Percentiles rank a stretch among this genome's conserved stretches.
phyloP scores from a whole-genome alignment of 345 rosid species.

The Murraya koenigii region DNA sequence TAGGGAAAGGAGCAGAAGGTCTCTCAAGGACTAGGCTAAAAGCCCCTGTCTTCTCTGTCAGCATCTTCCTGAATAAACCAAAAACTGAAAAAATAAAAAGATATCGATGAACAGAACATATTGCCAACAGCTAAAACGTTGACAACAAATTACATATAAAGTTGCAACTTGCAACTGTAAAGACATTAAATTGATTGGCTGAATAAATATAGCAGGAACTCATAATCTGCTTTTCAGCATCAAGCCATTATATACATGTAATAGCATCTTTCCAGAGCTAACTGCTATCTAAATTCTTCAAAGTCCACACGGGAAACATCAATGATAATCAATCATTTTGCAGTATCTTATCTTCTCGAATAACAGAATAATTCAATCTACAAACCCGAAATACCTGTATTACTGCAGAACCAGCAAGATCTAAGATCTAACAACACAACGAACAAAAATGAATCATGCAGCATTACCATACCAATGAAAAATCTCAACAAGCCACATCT shows the following conservation, averaged over 20 bases:
- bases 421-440: neutral
- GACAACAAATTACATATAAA: neutral
- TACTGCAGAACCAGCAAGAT: neutral
- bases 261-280: neutral
- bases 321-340: neutral
- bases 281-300: neutral
- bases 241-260: neutral
- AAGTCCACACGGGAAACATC: neutral
- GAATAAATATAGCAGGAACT: neutral
- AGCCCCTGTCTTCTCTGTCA: slow-evolving; percentile 50
- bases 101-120: slow-evolving; percentile 23
- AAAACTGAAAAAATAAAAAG: slow-evolving; percentile 40
- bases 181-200: neutral
- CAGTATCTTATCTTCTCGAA: neutral
- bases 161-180: neutral
- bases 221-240: neutral
- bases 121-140: neutral
- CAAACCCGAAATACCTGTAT: neutral
- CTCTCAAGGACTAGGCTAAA: slow-evolving; percentile 83
- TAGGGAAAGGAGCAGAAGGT: slow-evolving; percentile 78
- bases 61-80: slow-evolving; percentile 66
- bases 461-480: neutral
- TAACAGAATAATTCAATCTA: neutral
- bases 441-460: neutral
- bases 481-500: neutral